Evolutionary conservation across 75 land plant genomes (phyloP), one percentile per base, ranked within the genome.

Genomic region (Selaginella tamariscina): DNA sequence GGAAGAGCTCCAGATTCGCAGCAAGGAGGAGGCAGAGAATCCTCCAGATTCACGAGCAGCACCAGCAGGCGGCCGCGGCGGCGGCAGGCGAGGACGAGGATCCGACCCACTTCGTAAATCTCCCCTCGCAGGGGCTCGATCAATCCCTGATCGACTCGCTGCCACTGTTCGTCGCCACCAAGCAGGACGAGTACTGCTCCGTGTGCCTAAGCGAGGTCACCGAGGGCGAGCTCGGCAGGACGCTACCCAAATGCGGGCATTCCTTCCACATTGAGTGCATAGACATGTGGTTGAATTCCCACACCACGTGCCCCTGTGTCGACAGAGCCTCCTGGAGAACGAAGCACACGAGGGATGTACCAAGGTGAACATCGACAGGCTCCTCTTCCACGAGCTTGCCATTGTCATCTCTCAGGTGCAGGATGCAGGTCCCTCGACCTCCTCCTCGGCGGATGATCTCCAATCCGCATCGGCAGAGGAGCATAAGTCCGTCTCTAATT

Each of bases 271-370:
- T 78, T 5, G 56, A 64, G 32, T 83, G 85, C 44, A 83, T 83
- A 15, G 85, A 83, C 55, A 83, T 82, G 30, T 83, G 85, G 85
- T 74, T 83, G 0, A 49, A 80, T 26, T 80, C 82, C 9, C 80
- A 80, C 30, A 77, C 85, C 0, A 77, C 85, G 2, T 83, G 85
- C 31, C 85, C 32, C 85, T 83, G 23, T 83, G 85, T 32, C 24
- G 73, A 22, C 32, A 29, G 8, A 56, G 27, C 23, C 69, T 70
- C 18, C 67, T 66, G 49, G 5, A 5, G 11, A 15, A 15, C 49
- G 5, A 5, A 5, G 15, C 5, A 5, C 15, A 5, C 49, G 49
- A 5, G 5, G 49, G 49, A 39, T 39, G 49, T 39, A 5, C 49
- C 49, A 39, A 39, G 49, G 15, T 15, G 11, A 39, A 5, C 49